Conservation (phyloP, 2,329 filamentous ascomycete species). For the Neonectria coccinea region DNA sequence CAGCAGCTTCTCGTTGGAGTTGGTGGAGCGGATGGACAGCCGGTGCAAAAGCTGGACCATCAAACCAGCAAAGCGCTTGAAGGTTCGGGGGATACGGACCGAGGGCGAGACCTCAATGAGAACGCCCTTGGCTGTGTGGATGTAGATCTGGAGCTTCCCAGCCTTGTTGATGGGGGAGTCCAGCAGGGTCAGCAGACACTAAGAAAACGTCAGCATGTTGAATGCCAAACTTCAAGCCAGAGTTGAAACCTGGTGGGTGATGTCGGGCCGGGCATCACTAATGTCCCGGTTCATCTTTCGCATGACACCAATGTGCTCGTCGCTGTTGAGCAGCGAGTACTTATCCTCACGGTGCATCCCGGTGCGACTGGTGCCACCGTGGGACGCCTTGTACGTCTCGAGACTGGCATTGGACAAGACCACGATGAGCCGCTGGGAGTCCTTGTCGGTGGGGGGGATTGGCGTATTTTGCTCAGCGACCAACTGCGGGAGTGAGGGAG, state of each 20-base stretch:
- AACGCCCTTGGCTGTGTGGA: slow-evolving; percentile 96
- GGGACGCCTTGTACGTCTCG: slow-evolving; percentile 94
- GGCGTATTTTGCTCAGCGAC: slow-evolving; percentile 92
- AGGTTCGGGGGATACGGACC: slow-evolving; percentile 96
- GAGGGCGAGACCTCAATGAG: slow-evolving; percentile 98
- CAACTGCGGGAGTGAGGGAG: slow-evolving; percentile 88
- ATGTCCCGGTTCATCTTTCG: slow-evolving; percentile 99
- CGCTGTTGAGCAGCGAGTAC: slow-evolving; percentile 97
- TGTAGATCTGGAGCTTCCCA: slow-evolving; percentile 97
- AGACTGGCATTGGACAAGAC: slow-evolving; percentile 97
- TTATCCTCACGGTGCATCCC: slow-evolving; percentile 85
- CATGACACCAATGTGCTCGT: slow-evolving; percentile 99
- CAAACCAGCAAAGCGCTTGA: slow-evolving; percentile 97
- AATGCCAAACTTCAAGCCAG: slow-evolving; percentile 52
- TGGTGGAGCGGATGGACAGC: slow-evolving; percentile 94
- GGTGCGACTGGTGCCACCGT: slow-evolving; percentile 74
- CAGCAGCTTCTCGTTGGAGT: slow-evolving; percentile 96
- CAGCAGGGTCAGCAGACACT: slow-evolving; percentile 97
- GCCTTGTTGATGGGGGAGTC: slow-evolving; percentile 99
- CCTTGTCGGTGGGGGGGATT: slow-evolving; percentile 87
- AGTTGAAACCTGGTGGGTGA: slow-evolving; percentile 89
- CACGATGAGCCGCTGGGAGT: slow-evolving; percentile 91
- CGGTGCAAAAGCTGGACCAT: slow-evolving; percentile 99
- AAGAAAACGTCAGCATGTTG: slow-evolving; percentile 58
- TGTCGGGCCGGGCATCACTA: slow-evolving; percentile 96